Conservation (phyloP, 2,329 filamentous ascomycete species). For the Beauveria varroae region DNA sequence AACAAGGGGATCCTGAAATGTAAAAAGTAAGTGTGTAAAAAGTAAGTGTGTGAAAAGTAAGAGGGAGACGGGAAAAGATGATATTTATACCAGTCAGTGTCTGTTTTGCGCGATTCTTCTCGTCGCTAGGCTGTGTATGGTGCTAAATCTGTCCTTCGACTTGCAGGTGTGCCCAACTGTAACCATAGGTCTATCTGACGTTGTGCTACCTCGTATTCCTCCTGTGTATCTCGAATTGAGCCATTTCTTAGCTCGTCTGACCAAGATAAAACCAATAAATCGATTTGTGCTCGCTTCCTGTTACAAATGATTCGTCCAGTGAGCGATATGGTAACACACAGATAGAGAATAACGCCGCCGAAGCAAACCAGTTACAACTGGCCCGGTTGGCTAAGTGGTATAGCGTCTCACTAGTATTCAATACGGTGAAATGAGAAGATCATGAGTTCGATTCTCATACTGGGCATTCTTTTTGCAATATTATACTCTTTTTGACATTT, state of each 20-base stretch:
- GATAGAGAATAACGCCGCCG: background rate
- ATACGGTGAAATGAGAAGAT: slow-evolving; percentile 22
- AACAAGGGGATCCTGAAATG: background rate
- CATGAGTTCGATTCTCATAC: slow-evolving; percentile 27
- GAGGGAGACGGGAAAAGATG: background rate
- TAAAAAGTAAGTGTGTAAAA: background rate
- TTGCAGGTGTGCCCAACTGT: background rate
- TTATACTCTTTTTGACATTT: too few species aligned
- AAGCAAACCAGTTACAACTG: background rate
- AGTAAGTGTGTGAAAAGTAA: background rate
- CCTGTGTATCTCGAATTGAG: background rate
- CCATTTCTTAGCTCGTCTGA: background rate
- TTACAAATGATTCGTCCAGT: background rate
- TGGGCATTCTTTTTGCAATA: slow-evolving; percentile 16
- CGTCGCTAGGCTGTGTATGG: background rate
- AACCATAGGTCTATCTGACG: background rate
- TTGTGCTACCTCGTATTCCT: background rate
- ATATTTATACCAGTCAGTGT: background rate
- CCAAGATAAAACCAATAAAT: background rate
- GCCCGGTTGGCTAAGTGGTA: slow-evolving; percentile 29
- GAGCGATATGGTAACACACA: background rate
- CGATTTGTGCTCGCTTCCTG: background rate
- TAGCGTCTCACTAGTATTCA: slow-evolving; percentile 28
- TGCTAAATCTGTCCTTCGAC: background rate
- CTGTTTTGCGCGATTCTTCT: background rate